A percentile compares a stretch with the other conserved stretches of the same genome.
Conservation (phyloP, 1,139 yeast species). For the Martiniozyma asiatica region DNA sequence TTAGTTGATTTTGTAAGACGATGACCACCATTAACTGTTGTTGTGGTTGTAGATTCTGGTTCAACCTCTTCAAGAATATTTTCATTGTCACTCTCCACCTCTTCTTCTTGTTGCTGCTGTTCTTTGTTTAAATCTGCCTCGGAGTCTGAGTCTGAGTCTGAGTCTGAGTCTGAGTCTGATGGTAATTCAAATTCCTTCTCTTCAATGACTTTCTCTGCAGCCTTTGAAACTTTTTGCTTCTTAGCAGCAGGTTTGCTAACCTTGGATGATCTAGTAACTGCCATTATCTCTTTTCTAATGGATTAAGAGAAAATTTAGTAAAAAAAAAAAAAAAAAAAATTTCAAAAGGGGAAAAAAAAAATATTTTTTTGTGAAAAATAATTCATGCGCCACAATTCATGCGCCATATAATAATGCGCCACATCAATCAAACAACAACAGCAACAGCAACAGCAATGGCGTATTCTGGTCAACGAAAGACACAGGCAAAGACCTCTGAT, state of each 20-base stretch:
- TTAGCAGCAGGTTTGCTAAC: slow-evolving; percentile 2
- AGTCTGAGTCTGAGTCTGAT: slow-evolving; percentile 4
- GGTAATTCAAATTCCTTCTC: slow-evolving; percentile 9
- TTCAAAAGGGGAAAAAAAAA: no score
- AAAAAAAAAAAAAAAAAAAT: no score
- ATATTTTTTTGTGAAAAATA: no score
- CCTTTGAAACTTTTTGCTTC: slow-evolving; percentile 5
- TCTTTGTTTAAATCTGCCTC: slow-evolving; percentile 10
- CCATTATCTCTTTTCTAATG: no score
- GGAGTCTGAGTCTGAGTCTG: slow-evolving; percentile 6
- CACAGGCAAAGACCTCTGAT: no score
- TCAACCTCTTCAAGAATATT: slow-evolving; percentile 5
- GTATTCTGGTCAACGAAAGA: no score
- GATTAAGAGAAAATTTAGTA: no score
- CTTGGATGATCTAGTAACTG: no score
- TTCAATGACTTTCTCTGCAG: slow-evolving; percentile 10
- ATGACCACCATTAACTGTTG: slow-evolving; percentile 13
- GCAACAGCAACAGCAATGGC: no score
- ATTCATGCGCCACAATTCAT: no score
- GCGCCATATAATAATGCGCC: no score
- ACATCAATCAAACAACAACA: no score
- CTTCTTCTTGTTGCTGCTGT: slow-evolving; percentile 11
- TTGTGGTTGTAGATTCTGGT: slow-evolving; percentile 2
- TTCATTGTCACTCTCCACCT: slow-evolving; percentile 11
- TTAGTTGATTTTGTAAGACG: slow-evolving; percentile 21